These are phyloP conservation scores for Yamadazyma sp. DNA, from an alignment of 1,139 yeast genomes.

Conservation along the genomic window DNA sequence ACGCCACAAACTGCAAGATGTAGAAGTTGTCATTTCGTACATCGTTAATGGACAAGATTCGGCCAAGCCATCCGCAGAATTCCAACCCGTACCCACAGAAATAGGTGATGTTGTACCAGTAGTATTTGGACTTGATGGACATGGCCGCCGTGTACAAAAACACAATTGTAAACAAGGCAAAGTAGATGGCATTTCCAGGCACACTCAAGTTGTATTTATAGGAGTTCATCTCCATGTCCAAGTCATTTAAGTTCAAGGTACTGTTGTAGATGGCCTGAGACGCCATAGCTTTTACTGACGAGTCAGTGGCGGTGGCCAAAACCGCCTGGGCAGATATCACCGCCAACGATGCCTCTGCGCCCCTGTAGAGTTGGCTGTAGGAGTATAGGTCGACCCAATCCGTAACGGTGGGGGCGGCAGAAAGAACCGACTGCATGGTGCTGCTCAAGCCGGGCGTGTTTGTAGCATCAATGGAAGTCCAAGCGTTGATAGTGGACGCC, in stretches of 20 bases:
- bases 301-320: conserved; percentile 41
- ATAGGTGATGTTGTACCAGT: conserved; percentile 35
- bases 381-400: conserved; percentile 14
- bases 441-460: conserved; percentile 19
- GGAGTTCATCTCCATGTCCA: conserved; percentile 24
- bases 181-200: conserved; percentile 34
- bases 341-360: conserved; percentile 39
- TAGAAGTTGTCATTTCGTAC: conserved; percentile 45
- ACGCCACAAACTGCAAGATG: conserved; percentile 64
- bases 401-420: conserved; percentile 14
- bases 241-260: conserved; percentile 31
- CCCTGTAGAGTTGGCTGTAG: conserved; percentile 36
- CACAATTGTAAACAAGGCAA: conserved; percentile 26
- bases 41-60: conserved; percentile 48
- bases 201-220: conserved; percentile 24
- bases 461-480: conserved; percentile 23
- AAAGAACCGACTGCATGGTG: conserved; percentile 19
- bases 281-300: conserved; percentile 26
- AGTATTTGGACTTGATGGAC: conserved; percentile 25
- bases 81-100: conserved; percentile 31
- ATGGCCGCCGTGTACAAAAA: conserved; percentile 22
- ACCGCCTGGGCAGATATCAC: conserved; percentile 34
- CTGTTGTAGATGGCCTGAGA: conserved; percentile 33
- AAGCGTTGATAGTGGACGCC: conserved; percentile 20
- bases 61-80: conserved; percentile 69